phyloP scores from a whole-genome alignment of 805 yeast species.

The Hanseniaspora taiwanica region DNA sequence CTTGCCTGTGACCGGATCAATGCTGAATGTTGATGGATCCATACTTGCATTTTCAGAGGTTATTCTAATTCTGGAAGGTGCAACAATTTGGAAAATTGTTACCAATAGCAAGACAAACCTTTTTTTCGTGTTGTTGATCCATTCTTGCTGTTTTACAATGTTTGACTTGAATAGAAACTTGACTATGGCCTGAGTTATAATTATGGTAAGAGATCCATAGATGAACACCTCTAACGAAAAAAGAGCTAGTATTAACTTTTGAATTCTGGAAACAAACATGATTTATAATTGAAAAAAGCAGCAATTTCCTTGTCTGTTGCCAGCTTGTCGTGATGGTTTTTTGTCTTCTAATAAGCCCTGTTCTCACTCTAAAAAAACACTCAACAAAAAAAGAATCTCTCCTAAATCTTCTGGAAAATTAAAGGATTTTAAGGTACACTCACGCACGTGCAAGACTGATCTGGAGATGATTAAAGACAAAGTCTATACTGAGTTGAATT shows the following conservation, averaged over 20 bases:
- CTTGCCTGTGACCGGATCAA: conserved; percentile 6
- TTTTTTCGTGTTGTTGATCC: conserved; percentile 41
- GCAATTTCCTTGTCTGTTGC: too few relatives aligned
- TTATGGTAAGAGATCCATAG: conserved; percentile 32
- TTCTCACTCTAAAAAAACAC: too few relatives aligned
- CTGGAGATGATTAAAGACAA: too few relatives aligned
- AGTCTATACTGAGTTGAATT: too few relatives aligned
- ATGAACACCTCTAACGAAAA: conserved; percentile 15
- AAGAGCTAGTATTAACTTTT: conserved; percentile 9
- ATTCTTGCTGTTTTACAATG: conserved; percentile 25
- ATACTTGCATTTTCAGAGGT: conserved; percentile 29
- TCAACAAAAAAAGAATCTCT: too few relatives aligned
- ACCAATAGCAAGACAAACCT: conserved; percentile 44
- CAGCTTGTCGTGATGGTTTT: too few relatives aligned
- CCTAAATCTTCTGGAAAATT: too few relatives aligned
- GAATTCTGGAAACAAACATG: conserved; percentile 4
- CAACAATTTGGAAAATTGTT: conserved; percentile 34
- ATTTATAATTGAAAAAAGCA: too few relatives aligned
- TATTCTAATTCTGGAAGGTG: conserved; percentile 39
- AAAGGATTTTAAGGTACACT: too few relatives aligned
- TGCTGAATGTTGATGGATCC: conserved; percentile 15
- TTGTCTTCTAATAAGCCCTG: too few relatives aligned
- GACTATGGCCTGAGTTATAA: conserved; percentile 33
- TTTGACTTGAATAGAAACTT: conserved; percentile 20
- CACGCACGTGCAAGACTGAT: too few relatives aligned